Evolutionary conservation across 2,329 filamentous ascomycete genomes (phyloP).

Genomic region (Mycosphaerelloides madeirae): DNA sequence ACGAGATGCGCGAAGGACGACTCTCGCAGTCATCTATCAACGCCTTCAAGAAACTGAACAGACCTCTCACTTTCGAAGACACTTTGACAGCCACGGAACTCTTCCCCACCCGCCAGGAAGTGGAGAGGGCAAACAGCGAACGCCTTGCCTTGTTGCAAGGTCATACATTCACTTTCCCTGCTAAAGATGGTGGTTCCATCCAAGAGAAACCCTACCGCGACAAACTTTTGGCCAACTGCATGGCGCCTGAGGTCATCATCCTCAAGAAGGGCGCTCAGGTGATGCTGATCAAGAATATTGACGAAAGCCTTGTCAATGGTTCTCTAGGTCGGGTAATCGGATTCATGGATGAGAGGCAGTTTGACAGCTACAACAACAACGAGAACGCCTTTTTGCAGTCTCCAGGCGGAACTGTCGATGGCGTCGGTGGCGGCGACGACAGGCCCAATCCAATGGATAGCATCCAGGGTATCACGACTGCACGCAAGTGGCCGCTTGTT

Average conservation of each 20-base stretch:
- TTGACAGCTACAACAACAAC: slow-evolving; percentile 31
- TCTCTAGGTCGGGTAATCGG: slow-evolving; percentile 79
- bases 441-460: slow-evolving; percentile 44
- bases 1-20: slow-evolving; percentile 90
- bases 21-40: slow-evolving; percentile 71
- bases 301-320: slow-evolving; percentile 88
- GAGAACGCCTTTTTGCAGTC: slow-evolving; percentile 21
- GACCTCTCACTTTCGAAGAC: slow-evolving; percentile 69
- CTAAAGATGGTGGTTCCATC: slow-evolving; percentile 66
- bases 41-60: slow-evolving; percentile 67
- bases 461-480: slow-evolving; percentile 46
- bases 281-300: slow-evolving; percentile 99
- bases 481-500: slow-evolving; percentile 72
- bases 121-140: slow-evolving; percentile 76
- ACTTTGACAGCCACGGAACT: slow-evolving; percentile 80
- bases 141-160: slow-evolving; percentile 71
- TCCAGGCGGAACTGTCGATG: slow-evolving; percentile 29
- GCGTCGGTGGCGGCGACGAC: slow-evolving; percentile 21
- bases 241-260: slow-evolving; percentile 76
- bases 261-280: slow-evolving; percentile 92
- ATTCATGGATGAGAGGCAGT: slow-evolving; percentile 66
- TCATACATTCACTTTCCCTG: slow-evolving; percentile 62
- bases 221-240: slow-evolving; percentile 79
- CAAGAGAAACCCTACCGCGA: slow-evolving; percentile 65
- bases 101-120: slow-evolving; percentile 85